Evolutionary conservation across 164 flowering plant genomes (phyloP).

Genomic region (Berberis thunbergii): DNA sequence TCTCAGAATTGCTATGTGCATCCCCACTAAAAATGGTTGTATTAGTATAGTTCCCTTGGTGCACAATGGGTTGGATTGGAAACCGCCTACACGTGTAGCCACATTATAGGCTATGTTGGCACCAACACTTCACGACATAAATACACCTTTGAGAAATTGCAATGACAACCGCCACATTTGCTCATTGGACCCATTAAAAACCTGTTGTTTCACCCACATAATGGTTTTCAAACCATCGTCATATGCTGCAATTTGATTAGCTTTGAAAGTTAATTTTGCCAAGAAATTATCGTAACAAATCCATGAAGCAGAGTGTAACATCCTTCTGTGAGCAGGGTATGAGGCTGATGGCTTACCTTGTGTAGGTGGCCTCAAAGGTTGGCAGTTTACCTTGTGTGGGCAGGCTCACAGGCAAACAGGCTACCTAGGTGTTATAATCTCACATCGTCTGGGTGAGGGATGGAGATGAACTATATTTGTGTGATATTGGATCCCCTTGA

Average conservation of each 20-base stretch:
- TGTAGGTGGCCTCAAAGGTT: too few species aligned
- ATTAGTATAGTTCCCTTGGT: constrained; percentile 31
- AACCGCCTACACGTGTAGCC: constrained; percentile 11
- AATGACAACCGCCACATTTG: constrained; percentile 28
- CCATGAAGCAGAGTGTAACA: constrained; percentile 33
- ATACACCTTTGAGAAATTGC: constrained; percentile 29
- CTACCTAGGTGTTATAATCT: too few species aligned
- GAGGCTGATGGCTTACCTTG: too few species aligned
- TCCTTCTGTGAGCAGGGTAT: too few species aligned
- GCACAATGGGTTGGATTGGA: constrained; percentile 9
- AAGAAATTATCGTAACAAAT: constrained; percentile 50
- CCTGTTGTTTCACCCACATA: constrained; percentile 25
- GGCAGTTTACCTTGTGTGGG: too few species aligned
- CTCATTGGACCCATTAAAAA: constrained; percentile 11
- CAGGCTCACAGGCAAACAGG: too few species aligned
- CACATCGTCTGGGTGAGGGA: too few species aligned
- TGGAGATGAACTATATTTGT: too few species aligned
- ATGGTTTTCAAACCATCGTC: constrained; percentile 37
- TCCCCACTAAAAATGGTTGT: constrained; percentile 60
- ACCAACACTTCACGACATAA: constrained; percentile 51
- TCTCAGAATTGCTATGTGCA: constrained; percentile 33
- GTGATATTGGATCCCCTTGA: too few species aligned
- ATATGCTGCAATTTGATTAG: constrained; percentile 30
- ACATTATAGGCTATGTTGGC: constrained; percentile 43
- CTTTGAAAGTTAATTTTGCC: constrained; percentile 21